Percentiles rank a stretch among this genome's conserved stretches.
phyloP scores from a whole-genome alignment of 192 early-diverging fungal species.

The Entomortierella parvispora region DNA sequence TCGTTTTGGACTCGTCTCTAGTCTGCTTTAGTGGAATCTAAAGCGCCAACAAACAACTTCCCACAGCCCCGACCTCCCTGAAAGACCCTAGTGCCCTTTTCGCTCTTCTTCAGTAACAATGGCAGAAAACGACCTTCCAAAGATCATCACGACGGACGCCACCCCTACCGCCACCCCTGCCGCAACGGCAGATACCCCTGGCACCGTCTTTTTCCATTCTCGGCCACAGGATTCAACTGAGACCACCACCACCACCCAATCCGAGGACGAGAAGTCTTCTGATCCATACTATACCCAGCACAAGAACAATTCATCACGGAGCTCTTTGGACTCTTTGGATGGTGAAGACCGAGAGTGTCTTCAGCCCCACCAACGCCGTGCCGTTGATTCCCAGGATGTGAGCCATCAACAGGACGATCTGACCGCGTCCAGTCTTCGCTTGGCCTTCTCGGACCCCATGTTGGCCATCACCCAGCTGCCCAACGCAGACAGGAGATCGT shows the following conservation, averaged over 20 bases:
- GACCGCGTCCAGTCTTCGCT: slow-evolving; percentile 13
- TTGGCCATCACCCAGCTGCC: slow-evolving; percentile 44
- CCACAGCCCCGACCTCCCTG: too few species aligned
- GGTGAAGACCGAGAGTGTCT: slow-evolving; percentile 11
- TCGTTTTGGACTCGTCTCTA: too few species aligned
- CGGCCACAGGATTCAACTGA: neutral
- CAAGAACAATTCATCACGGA: neutral
- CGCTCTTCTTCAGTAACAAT: too few species aligned
- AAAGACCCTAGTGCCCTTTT: too few species aligned
- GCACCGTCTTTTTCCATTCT: neutral
- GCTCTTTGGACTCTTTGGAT: slow-evolving; percentile 14
- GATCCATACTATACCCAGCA: neutral
- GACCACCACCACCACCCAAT: neutral
- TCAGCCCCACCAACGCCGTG: slow-evolving; percentile 37
- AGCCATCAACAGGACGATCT: slow-evolving; percentile 6
- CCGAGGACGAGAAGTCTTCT: neutral
- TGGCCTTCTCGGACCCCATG: slow-evolving; percentile 51
- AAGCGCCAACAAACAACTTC: too few species aligned
- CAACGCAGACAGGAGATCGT: slow-evolving; percentile 28
- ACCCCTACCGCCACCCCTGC: slow-evolving; percentile 16
- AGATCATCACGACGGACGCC: slow-evolving; percentile 25
- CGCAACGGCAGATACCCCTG: neutral
- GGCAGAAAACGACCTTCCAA: slow-evolving; percentile 10
- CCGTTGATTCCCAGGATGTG: slow-evolving; percentile 23
- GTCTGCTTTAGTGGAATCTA: too few species aligned